These are phyloP conservation scores for Letharia columbiana DNA, from an alignment of 495 filamentous ascomycete species.

Conservation along the genomic window DNA sequence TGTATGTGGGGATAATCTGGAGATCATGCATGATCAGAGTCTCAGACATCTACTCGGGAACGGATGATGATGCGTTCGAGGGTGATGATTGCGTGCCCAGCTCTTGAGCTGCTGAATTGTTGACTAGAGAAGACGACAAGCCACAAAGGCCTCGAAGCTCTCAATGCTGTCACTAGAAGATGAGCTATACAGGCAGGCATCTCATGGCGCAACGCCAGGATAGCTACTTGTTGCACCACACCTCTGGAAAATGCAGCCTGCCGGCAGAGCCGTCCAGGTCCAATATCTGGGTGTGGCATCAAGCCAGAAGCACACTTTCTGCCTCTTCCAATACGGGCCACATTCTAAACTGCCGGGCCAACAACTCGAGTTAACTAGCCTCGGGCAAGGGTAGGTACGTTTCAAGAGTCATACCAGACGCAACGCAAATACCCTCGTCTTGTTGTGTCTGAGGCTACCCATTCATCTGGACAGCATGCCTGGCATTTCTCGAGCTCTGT, in stretches of 20 bases:
- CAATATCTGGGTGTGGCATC: neutral
- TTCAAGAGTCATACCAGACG: no score
- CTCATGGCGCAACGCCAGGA: neutral
- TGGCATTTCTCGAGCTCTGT: no score
- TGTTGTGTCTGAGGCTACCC: no score
- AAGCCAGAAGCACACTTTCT: neutral
- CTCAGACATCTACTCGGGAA: neutral
- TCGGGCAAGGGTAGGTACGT: neutral
- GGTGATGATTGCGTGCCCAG: neutral
- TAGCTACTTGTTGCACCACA: neutral
- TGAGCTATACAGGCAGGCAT: neutral
- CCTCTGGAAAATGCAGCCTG: neutral
- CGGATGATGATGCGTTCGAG: neutral
- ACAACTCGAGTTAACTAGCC: neutral
- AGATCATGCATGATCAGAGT: neutral
- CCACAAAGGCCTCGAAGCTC: neutral
- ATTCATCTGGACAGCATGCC: no score
- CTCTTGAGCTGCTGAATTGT: neutral
- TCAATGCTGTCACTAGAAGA: neutral
- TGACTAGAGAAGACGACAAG: neutral
- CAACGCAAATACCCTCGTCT: no score
- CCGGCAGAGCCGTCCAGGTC: neutral
- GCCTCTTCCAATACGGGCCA: no score
- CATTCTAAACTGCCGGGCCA: no score
- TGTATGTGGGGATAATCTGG: neutral